Base-by-base conservation (phyloP, 2,329 filamentous ascomycete genomes). In the Trichoderma endophyticum region DNA sequence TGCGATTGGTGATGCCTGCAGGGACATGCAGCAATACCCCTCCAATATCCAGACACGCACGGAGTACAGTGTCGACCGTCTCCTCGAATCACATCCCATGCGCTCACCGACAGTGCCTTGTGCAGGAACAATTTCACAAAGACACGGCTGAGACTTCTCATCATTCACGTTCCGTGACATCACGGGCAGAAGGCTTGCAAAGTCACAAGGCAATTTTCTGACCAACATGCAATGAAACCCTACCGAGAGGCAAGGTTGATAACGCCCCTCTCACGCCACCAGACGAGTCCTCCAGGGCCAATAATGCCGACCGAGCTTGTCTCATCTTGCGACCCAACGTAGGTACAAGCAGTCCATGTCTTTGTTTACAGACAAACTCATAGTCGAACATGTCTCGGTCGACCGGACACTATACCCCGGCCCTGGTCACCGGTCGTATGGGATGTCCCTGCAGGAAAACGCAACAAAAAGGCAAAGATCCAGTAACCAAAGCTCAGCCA, bases 221-320 rank as follows among this genome's bases (percentile, higher is more conserved):
- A 39, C 65, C 65, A 54, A 24, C 57, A 43, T 70, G 66, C 66
- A 62, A 70, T 70, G 66, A 9, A 62, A 62, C 66, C 57, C 18
- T 32, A 62, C 26, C 15, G n/a, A 8, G 14, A 34, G 11, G 57
- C 18, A 60, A 34, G 54, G 54, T 60, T 48, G 54, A 48, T 18
- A 61, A 34, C 28, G 30, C 56, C 57, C 66, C 66, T 69, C 66
- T 48, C 26, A 69, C 18, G 34, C 36, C 39, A 61, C 56, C 36
- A 70, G 24, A n/a, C 32, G 34, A 60, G 30, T n/a, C 26, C 11
- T n/a, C n/a, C 34, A 32, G 54, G 54, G 12, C 57, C 66, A 70
- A 62, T 62, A 36, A 54, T n/a, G n/a, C 30, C 30, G 48, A 26
- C 18, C 26, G 12, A 26, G 32, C 30, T 54, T 54, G 66, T 70